Evolutionary conservation across 1,284 basidiomycete species (phyloP).

Genomic region (Macrocystidia cucumis): DNA sequence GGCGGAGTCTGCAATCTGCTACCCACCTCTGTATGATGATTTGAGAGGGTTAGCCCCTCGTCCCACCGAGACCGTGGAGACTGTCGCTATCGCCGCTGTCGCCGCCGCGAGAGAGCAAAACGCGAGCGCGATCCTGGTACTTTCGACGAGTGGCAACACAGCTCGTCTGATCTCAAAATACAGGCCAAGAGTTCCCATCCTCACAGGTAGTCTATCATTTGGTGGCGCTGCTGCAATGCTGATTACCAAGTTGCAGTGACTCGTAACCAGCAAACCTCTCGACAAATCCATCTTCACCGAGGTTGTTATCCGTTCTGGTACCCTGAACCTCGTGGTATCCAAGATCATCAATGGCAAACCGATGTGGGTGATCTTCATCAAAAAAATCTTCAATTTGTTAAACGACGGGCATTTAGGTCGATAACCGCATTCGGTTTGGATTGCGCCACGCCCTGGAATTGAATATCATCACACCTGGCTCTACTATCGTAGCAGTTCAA

Average conservation of each 20-base stretch:
- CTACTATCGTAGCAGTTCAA: constrained; percentile 92
- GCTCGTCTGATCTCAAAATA: constrained; percentile 97
- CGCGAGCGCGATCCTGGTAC: constrained; percentile 90
- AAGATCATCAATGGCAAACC: constrained; percentile 91
- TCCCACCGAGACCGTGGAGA: constrained; percentile 90
- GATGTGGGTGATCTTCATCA: constrained; percentile 56
- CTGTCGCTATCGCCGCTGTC: constrained; percentile 89
- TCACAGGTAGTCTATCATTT: constrained; percentile 59
- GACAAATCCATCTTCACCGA: constrained; percentile 95
- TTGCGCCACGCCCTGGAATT: constrained; percentile 83
- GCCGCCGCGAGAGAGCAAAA: constrained; percentile 93
- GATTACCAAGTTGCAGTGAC: constrained; percentile 54
- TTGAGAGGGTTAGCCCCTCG: constrained; percentile 72
- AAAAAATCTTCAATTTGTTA: constrained; percentile 22
- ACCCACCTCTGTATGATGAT: constrained; percentile 89
- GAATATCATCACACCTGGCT: constrained; percentile 86
- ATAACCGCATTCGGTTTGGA: constrained; percentile 88
- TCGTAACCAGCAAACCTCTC: constrained; percentile 91
- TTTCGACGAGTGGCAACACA: constrained; percentile 96
- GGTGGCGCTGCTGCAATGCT: neutral
- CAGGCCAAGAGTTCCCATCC: constrained; percentile 89
- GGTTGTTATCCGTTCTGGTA: constrained; percentile 99
- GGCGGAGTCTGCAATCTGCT: constrained; percentile 90
- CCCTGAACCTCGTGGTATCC: constrained; percentile 85
- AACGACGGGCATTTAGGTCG: constrained; percentile 43